A percentile compares a stretch with the other conserved stretches of the same genome.
These are phyloP conservation scores for Macrolepiota albuminosa DNA, from an alignment of 768 basidiomycete species.

Conservation along the genomic window DNA sequence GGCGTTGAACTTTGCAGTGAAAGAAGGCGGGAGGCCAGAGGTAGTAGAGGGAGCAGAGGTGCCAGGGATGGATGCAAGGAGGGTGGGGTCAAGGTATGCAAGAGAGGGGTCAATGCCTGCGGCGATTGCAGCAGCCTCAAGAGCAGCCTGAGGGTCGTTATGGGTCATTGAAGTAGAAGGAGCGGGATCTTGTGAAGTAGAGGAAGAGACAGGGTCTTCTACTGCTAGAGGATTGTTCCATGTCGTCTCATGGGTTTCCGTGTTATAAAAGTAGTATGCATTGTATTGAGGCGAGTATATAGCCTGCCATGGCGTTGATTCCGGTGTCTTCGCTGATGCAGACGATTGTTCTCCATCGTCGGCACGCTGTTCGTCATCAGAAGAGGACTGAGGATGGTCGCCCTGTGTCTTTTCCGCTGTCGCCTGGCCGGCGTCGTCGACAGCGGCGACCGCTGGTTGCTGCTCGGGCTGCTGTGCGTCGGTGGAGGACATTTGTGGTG, in stretches of 20 bases:
- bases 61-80: slow-evolving; percentile 32
- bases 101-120: slow-evolving; percentile 83
- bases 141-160: slow-evolving; percentile 37
- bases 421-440: not conserved
- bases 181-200: slow-evolving; percentile 16
- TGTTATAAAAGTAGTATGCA: slow-evolving; percentile 84
- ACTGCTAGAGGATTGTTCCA: slow-evolving; percentile 70
- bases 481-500: not conserved
- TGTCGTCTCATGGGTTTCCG: slow-evolving; percentile 72
- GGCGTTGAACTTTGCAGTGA: slow-evolving; percentile 75
- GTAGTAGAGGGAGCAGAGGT: slow-evolving; percentile 26
- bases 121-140: slow-evolving; percentile 68
- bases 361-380: not conserved
- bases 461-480: not conserved
- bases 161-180: slow-evolving; percentile 21
- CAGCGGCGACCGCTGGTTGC: not conserved
- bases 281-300: slow-evolving; percentile 73
- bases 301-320: slow-evolving; percentile 62
- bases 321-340: not conserved
- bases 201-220: slow-evolving; percentile 11
- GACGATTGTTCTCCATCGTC: not conserved
- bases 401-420: not conserved
- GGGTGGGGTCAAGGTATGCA: slow-evolving; percentile 74
- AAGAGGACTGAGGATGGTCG: not conserved
- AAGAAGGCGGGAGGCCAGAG: slow-evolving; percentile 34